phyloP scores from a whole-genome alignment of 2,329 filamentous ascomycete genomes.

The Microdochium nivale region DNA sequence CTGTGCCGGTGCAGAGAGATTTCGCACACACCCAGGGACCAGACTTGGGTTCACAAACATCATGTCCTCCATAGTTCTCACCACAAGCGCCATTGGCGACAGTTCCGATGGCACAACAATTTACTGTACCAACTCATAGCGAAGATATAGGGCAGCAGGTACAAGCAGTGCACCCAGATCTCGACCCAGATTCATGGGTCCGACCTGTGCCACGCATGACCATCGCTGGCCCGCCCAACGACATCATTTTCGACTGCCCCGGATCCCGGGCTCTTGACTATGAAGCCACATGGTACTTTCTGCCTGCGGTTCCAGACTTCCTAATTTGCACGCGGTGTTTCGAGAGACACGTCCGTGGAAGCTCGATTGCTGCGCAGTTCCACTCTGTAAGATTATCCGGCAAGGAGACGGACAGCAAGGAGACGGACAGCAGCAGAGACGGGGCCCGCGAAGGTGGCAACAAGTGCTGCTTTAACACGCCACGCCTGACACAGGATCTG shows the following conservation, averaged over 20 bases:
- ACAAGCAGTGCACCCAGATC: background rate
- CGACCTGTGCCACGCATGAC: background rate
- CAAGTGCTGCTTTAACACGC: background rate
- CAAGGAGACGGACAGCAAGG: conserved; percentile 17
- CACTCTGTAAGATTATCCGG: background rate
- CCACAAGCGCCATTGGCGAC: too few relatives aligned
- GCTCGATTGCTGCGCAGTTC: conserved; percentile 12
- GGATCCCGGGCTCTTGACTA: conserved; percentile 17
- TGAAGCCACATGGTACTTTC: conserved; percentile 21
- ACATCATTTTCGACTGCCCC: conserved; percentile 18
- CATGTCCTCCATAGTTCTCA: too few relatives aligned
- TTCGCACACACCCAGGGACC: too few relatives aligned
- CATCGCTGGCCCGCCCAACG: conserved; percentile 4
- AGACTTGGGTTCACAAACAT: too few relatives aligned
- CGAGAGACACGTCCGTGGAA: background rate
- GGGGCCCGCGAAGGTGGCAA: background rate
- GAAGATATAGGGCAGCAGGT: background rate
- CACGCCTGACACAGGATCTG: background rate
- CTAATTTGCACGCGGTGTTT: conserved; percentile 9
- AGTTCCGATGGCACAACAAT: too few relatives aligned
- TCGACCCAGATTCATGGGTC: background rate
- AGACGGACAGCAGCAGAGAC: too few relatives aligned
- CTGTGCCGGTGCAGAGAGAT: too few relatives aligned
- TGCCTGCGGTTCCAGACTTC: conserved; percentile 12
- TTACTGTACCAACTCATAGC: background rate